Percentiles rank a stretch among this genome's conserved stretches.
Evolutionary conservation across 2,329 filamentous ascomycete genomes (phyloP).

Genomic region (Neonectria faginata): DNA sequence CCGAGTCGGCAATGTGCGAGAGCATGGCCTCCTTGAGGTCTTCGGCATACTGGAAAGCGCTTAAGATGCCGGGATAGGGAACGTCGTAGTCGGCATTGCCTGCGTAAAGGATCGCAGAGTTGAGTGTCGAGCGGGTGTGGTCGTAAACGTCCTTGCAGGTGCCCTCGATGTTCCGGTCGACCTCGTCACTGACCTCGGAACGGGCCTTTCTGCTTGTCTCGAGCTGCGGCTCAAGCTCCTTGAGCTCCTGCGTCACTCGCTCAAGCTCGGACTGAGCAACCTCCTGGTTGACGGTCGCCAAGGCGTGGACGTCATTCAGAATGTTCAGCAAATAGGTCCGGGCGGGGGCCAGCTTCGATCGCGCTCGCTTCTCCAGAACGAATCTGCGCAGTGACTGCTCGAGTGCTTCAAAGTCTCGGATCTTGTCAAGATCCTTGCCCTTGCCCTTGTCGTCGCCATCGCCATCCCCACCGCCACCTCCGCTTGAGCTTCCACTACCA

Average conservation of each 20-base stretch:
- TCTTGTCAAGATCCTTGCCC: conserved; percentile 88
- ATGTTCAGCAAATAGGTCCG: conserved; percentile 96
- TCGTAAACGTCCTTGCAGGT: conserved; percentile 89
- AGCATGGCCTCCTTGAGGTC: conserved; percentile 94
- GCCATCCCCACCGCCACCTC: conserved; percentile 66
- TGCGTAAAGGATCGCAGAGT: conserved; percentile 78
- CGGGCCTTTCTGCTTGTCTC: conserved; percentile 86
- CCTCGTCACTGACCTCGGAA: conserved; percentile 81
- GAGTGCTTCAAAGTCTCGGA: conserved; percentile 88
- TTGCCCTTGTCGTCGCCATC: conserved; percentile 76
- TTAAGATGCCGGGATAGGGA: conserved; percentile 85
- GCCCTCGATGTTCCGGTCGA: conserved; percentile 85
- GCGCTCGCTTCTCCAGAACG: conserved; percentile 93
- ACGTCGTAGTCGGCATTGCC: conserved; percentile 84
- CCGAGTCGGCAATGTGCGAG: conserved; percentile 83
- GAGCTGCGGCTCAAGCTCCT: conserved; percentile 85
- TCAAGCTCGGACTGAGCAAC: conserved; percentile 88
- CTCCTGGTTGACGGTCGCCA: conserved; percentile 88
- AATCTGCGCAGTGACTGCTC: conserved; percentile 92
- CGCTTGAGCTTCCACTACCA: conserved; percentile 65
- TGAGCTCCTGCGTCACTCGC: conserved; percentile 82
- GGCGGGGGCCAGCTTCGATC: conserved; percentile 94
- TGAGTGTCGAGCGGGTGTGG: conserved; percentile 81
- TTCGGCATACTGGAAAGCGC: conserved; percentile 91
- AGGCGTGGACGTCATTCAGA: conserved; percentile 83